Percentiles rank a stretch among this genome's conserved stretches.
phyloP scores from a whole-genome alignment of 1,284 basidiomycete species.

The Cystobasidiaceae sp. region DNA sequence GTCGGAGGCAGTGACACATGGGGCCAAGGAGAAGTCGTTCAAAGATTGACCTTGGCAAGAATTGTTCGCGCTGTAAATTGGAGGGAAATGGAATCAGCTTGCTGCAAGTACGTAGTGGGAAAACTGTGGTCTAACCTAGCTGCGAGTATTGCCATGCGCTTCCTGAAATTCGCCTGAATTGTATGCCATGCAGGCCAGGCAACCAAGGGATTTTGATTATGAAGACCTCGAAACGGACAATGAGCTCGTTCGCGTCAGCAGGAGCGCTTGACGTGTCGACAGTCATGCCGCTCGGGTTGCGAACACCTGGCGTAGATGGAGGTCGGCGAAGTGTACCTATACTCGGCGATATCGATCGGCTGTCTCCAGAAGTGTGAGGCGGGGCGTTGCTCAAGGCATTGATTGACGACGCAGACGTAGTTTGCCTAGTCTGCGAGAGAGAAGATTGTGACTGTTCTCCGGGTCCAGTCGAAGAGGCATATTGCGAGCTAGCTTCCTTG shows the following conservation, averaged over 20 bases:
- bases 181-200: constrained; percentile 82
- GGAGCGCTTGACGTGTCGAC: constrained; percentile 52
- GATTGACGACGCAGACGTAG: constrained; percentile 6
- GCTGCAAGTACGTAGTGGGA: not conserved
- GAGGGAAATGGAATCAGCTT: not conserved
- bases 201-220: constrained; percentile 92
- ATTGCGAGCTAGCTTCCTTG: constrained; percentile 17
- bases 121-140: constrained; percentile 17
- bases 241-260: constrained; percentile 64
- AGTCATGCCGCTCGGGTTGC: not conserved
- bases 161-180: constrained; percentile 85
- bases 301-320: not conserved
- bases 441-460: constrained; percentile 29
- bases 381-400: no score
- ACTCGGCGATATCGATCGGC: constrained; percentile 1
- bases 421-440: constrained; percentile 33
- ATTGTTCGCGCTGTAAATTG: constrained; percentile 18
- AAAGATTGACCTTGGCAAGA: constrained; percentile 23
- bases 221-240: constrained; percentile 88
- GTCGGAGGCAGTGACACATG: no score
- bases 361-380: no score
- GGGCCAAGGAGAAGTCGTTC: no score
- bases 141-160: constrained; percentile 76
- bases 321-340: not conserved
- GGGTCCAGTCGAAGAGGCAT: not conserved